Percentiles rank a stretch among this genome's conserved stretches.
phyloP scores from a whole-genome alignment of 805 yeast genomes.

The Tetrapisispora nanseiensis region DNA sequence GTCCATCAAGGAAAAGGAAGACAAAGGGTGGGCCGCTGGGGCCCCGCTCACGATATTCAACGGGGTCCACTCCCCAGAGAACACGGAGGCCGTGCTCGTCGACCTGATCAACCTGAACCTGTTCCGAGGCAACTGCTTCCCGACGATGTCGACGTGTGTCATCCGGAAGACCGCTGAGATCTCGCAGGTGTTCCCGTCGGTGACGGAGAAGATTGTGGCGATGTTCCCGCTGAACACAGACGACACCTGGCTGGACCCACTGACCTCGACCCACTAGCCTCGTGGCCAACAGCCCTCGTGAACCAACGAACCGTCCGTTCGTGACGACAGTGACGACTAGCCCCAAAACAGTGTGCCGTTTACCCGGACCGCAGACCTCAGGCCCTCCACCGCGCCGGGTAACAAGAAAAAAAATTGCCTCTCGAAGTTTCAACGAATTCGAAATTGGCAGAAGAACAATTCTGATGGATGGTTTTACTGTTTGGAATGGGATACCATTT shows the following conservation, averaged over 20 bases:
- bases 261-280: not conserved
- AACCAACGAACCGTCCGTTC: no score
- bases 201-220: conserved; percentile 19
- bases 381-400: no score
- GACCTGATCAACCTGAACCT: conserved; percentile 25
- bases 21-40: not conserved
- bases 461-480: no score
- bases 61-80: conserved; percentile 15
- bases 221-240: conserved; percentile 23
- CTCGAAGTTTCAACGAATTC: no score
- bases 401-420: no score
- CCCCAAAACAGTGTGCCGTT: no score
- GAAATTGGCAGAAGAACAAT: no score
- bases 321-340: no score
- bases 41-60: conserved; percentile 13
- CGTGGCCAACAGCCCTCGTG: no score
- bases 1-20: conserved; percentile 11
- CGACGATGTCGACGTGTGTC: conserved; percentile 21
- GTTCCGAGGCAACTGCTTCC: conserved; percentile 29
- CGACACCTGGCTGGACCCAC: conserved; percentile 25
- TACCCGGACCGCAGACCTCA: no score
- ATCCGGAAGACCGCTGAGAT: conserved; percentile 21
- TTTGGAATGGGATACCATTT: no score
- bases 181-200: conserved; percentile 21
- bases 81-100: conserved; percentile 23